A percentile compares a stretch with the other conserved stretches of the same genome.
Conservation (phyloP, 164 flowering plant species). For the Berberis vulgaris region DNA sequence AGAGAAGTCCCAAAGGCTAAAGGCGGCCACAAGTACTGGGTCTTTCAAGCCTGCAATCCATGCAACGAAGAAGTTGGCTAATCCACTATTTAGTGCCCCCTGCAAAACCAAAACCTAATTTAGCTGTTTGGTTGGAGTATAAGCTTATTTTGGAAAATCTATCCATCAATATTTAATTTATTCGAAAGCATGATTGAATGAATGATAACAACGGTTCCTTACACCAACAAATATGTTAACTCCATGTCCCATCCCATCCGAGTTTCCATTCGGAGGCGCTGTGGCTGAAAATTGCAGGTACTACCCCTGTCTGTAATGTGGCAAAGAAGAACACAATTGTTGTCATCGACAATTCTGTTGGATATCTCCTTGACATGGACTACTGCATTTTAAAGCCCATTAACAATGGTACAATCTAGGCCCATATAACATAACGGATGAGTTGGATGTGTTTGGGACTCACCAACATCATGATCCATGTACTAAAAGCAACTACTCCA, state of each 20-base stretch:
- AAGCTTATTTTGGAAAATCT: no score
- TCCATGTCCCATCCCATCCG: slow-evolving; percentile 18
- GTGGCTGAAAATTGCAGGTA: slow-evolving; percentile 12
- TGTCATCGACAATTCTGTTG: slow-evolving; percentile 18
- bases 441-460: background rate
- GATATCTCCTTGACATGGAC: slow-evolving; percentile 15
- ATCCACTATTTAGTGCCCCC: slow-evolving; percentile 18
- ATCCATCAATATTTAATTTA: no score
- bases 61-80: slow-evolving; percentile 16
- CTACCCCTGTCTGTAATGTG: slow-evolving; percentile 13
- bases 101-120: background rate
- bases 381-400: slow-evolving; percentile 4
- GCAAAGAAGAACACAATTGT: slow-evolving; percentile 20
- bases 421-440: background rate
- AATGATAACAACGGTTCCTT: background rate
- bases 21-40: slow-evolving; percentile 18
- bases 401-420: background rate
- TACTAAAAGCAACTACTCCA: slow-evolving; percentile 22
- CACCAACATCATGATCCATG: slow-evolving; percentile 25
- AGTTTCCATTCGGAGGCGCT: slow-evolving; percentile 14
- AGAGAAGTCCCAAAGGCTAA: slow-evolving; percentile 17
- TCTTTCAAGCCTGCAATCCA: slow-evolving; percentile 16
- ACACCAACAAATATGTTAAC: slow-evolving; percentile 19
- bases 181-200: no score
- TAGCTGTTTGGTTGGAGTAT: background rate